phyloP scores from a whole-genome alignment of 2,329 filamentous ascomycete genomes.

The Apiospora rasikravindrae region DNA sequence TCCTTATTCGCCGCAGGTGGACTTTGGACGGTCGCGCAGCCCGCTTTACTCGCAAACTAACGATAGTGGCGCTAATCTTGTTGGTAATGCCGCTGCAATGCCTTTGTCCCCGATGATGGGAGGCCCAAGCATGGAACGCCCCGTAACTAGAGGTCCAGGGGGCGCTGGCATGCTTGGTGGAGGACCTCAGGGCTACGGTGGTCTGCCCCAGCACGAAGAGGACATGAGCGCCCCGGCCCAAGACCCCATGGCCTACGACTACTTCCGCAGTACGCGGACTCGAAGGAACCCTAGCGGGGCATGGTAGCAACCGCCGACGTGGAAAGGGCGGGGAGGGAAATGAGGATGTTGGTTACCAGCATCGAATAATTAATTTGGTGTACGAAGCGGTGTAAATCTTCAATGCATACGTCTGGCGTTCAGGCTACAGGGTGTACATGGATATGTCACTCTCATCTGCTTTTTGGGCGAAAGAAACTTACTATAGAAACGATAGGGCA shows the following conservation, averaged over 20 bases:
- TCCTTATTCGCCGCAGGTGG: conserved; percentile 34
- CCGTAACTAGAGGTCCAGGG: conserved; percentile 31
- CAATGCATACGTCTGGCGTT: conserved; percentile 12
- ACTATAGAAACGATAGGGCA: conserved; percentile 15
- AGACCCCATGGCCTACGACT: conserved; percentile 61
- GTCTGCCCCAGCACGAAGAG: conserved; percentile 59
- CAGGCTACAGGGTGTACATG: conserved; percentile 14
- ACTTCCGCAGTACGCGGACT: conserved; percentile 50
- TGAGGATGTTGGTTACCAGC: neutral
- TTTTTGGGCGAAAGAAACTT: conserved; percentile 2
- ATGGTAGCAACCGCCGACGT: neutral
- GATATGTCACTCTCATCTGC: conserved; percentile 4
- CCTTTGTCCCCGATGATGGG: conserved; percentile 45
- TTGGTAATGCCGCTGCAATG: conserved; percentile 58
- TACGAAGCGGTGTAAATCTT: conserved; percentile 3
- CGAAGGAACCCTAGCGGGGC: conserved; percentile 20
- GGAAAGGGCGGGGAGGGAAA: neutral
- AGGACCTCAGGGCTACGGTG: conserved; percentile 64
- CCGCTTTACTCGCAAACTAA: conserved; percentile 58
- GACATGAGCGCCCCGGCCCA: conserved; percentile 39
- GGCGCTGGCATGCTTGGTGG: conserved; percentile 59
- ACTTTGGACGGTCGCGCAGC: conserved; percentile 45
- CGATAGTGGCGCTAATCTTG: conserved; percentile 58
- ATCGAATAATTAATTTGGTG: conserved; percentile 8
- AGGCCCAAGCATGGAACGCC: conserved; percentile 40